A percentile compares a stretch with the other conserved stretches of the same genome.
Conservation (phyloP, 1,284 basidiomycete species). For the Ceratobasidium sp. region DNA sequence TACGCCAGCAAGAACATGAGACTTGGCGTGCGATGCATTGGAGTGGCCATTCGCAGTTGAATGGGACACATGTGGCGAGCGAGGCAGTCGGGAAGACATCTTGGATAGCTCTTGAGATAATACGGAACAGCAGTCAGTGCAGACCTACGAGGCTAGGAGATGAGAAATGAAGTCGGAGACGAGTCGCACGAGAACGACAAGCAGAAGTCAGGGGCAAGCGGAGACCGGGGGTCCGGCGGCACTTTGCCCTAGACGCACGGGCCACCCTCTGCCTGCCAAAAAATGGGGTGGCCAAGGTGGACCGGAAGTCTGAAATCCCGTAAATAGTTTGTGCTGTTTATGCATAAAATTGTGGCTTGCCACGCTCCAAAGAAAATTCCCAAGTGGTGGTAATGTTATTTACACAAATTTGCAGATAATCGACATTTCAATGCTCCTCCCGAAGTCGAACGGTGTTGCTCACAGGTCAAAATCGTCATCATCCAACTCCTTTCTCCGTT, state of each 20-base stretch:
- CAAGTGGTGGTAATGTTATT: not conserved
- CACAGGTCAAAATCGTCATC: slow-evolving; percentile 76
- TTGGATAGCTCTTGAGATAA: not conserved
- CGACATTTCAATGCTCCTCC: too few species aligned
- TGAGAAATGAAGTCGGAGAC: slow-evolving; percentile 31
- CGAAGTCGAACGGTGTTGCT: slow-evolving; percentile 45
- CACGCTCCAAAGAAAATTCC: not conserved
- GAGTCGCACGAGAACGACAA: slow-evolving; percentile 25
- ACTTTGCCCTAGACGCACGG: slow-evolving; percentile 20
- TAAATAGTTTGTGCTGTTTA: not conserved
- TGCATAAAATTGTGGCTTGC: not conserved
- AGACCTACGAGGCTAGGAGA: slow-evolving; percentile 21
- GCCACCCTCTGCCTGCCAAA: slow-evolving; percentile 26
- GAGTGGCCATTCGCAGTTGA: slow-evolving; percentile 38
- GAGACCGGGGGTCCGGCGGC: slow-evolving; percentile 15
- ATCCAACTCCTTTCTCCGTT: slow-evolving; percentile 73
- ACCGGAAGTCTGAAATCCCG: not conserved
- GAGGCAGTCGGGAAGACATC: slow-evolving; percentile 42
- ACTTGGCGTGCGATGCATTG: slow-evolving; percentile 65
- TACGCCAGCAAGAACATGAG: slow-evolving; percentile 85
- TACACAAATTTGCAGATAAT: not conserved
- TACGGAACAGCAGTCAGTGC: slow-evolving; percentile 8
- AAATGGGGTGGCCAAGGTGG: not conserved
- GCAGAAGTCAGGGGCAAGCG: slow-evolving; percentile 32
- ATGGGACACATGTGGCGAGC: slow-evolving; percentile 47